These are phyloP conservation scores for Pythium inflatum DNA, from an alignment of 352 stramenopile species.

Conservation along the genomic window DNA sequence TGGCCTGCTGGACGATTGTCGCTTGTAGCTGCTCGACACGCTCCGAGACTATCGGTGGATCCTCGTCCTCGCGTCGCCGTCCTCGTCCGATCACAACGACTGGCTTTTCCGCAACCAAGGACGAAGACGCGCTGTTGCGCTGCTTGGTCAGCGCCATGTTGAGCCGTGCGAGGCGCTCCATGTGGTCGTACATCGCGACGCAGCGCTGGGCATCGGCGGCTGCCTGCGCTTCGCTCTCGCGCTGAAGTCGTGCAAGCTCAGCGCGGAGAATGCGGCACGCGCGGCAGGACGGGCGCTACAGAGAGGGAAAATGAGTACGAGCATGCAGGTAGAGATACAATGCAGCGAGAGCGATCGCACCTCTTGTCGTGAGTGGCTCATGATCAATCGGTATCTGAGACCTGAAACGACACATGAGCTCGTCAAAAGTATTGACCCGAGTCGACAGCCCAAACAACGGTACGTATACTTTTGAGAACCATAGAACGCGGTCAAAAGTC, in stretches of 20 bases:
- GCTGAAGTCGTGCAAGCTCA: conserved; percentile 6
- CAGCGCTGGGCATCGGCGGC: conserved; percentile 43
- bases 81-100: no score
- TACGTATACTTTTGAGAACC: neutral
- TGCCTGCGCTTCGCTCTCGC: conserved; percentile 32
- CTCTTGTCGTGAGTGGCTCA: neutral
- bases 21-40: conserved; percentile 36
- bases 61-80: neutral
- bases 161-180: conserved; percentile 47
- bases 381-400: neutral
- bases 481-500: conserved; percentile 3
- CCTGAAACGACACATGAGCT: neutral
- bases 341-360: no score
- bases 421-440: neutral
- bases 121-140: no score
- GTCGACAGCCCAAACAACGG: neutral
- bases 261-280: conserved; percentile 11
- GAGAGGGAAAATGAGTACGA: no score
- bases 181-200: conserved; percentile 47
- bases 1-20: conserved; percentile 46
- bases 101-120: no score
- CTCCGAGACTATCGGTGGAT: no score
- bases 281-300: conserved; percentile 7
- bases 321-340: no score
- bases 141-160: conserved; percentile 35